Conservation (phyloP, 176 grass and related monocot genomes). For the Panicum miliaceum region DNA sequence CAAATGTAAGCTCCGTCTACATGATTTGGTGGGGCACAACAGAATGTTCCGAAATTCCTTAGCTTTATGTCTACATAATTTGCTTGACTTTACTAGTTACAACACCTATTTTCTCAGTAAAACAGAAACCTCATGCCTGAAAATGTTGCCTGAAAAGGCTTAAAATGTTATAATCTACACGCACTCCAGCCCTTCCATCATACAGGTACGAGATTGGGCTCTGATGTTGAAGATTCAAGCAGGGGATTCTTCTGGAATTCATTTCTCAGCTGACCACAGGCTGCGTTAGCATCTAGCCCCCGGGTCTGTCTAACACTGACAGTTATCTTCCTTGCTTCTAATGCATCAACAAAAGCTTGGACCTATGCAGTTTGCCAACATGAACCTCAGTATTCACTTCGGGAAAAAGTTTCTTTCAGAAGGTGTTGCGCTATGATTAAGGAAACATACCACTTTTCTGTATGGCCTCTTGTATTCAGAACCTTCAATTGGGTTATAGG, state of each 20-base stretch:
- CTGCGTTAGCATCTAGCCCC: conserved; percentile 93
- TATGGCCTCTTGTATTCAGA: conserved; percentile 96
- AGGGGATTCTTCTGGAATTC: conserved; percentile 85
- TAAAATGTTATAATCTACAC: not conserved
- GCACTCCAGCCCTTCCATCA: conserved; percentile 13
- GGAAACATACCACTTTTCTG: conserved; percentile 73
- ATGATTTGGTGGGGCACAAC: no score
- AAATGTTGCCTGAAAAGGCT: not conserved
- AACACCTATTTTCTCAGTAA: not conserved
- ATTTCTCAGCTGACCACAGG: conserved; percentile 92
- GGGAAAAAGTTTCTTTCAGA: not conserved
- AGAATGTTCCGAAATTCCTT: no score
- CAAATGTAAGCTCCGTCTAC: no score
- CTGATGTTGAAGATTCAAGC: conserved; percentile 32
- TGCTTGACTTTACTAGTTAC: conserved; percentile 17
- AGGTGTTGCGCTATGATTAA: not conserved
- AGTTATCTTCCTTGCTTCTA: conserved; percentile 76
- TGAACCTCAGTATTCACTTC: not conserved
- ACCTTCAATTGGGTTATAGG: conserved; percentile 90
- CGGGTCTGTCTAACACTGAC: conserved; percentile 83
- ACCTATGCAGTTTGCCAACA: conserved; percentile 42
- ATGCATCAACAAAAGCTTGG: conserved; percentile 63
- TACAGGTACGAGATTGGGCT: conserved; percentile 44
- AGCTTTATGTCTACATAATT: not conserved
- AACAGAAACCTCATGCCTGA: not conserved